Conservation (phyloP, 306 rosid species). For the Vicia villosa region DNA sequence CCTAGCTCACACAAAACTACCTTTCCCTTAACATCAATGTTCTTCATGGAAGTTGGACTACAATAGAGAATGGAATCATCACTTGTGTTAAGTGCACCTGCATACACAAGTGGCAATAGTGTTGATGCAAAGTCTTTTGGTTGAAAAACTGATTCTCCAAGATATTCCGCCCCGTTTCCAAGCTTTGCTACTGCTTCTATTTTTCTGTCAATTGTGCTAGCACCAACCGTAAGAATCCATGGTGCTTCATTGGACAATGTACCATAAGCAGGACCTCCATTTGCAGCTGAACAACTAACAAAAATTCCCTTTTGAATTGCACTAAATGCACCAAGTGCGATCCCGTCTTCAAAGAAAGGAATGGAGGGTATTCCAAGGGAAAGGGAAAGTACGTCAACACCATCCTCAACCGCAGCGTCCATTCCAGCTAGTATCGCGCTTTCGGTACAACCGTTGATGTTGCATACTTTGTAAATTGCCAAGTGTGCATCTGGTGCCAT, state of each 20-base stretch:
- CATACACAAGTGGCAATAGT: conserved; percentile 51
- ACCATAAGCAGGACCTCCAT: conserved; percentile 47
- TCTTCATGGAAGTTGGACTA: conserved; percentile 30
- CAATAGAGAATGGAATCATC: conserved; percentile 25
- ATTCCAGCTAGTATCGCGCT: conserved; percentile 51
- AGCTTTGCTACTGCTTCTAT: conserved; percentile 42
- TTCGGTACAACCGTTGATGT: neutral
- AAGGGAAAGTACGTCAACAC: conserved; percentile 69
- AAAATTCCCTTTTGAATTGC: conserved; percentile 66
- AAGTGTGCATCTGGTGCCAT: conserved; percentile 71
- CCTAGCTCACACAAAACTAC: conserved; percentile 53
- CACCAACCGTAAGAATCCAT: conserved; percentile 63
- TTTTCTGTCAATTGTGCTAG: conserved; percentile 55
- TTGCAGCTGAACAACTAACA: conserved; percentile 67
- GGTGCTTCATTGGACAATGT: conserved; percentile 67
- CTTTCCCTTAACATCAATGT: conserved; percentile 51
- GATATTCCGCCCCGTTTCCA: conserved; percentile 44
- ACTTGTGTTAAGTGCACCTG: conserved; percentile 36
- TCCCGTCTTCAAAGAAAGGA: conserved; percentile 44
- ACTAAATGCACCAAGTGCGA: conserved; percentile 64
- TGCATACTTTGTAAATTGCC: conserved; percentile 57
- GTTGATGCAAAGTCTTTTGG: conserved; percentile 37
- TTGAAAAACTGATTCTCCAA: conserved; percentile 52
- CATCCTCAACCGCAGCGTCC: conserved; percentile 52
- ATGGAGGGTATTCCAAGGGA: conserved; percentile 47